These are phyloP conservation scores for Lepraria neglecta DNA, from an alignment of 495 filamentous ascomycete species.

Conservation along the genomic window DNA sequence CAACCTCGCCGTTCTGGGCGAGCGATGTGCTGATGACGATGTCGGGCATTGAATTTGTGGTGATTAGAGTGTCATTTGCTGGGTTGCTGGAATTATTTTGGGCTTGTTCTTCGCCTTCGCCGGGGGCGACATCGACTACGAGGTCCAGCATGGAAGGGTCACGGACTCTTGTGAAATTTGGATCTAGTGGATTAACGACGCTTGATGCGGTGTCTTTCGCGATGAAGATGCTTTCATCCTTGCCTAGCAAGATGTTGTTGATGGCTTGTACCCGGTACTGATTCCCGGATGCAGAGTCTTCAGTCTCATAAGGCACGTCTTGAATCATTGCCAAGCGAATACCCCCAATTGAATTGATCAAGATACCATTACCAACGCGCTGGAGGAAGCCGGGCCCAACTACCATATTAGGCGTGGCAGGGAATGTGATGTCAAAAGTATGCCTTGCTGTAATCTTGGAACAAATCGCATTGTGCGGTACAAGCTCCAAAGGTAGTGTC, in stretches of 20 bases:
- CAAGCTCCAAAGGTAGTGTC: conserved; percentile 70
- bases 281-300: conserved; percentile 31
- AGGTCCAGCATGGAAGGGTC: conserved; percentile 69
- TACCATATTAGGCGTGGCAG: conserved; percentile 53
- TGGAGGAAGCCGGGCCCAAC: conserved; percentile 51
- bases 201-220: conserved; percentile 67
- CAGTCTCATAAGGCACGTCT: conserved; percentile 46
- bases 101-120: conserved; percentile 30
- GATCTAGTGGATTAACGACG: conserved; percentile 64
- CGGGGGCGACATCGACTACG: conserved; percentile 49
- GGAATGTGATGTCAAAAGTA: conserved; percentile 77
- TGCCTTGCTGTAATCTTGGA: conserved; percentile 53
- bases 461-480: conserved; percentile 69
- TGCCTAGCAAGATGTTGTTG: conserved; percentile 72
- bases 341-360: conserved; percentile 71
- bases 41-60: conserved; percentile 15
- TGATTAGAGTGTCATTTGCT: conserved; percentile 31
- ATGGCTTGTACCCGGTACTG: conserved; percentile 69
- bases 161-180: conserved; percentile 71
- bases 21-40: conserved; percentile 26
- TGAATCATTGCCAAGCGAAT: conserved; percentile 74
- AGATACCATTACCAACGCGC: conserved; percentile 63
- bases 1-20: conserved; percentile 35
- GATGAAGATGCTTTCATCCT: conserved; percentile 84
- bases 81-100: conserved; percentile 20